A percentile compares a stretch with the other conserved stretches of the same genome.
These are phyloP conservation scores for Fusarium ambrosium DNA, from an alignment of 2,329 filamentous ascomycete species.

Conservation along the genomic window DNA sequence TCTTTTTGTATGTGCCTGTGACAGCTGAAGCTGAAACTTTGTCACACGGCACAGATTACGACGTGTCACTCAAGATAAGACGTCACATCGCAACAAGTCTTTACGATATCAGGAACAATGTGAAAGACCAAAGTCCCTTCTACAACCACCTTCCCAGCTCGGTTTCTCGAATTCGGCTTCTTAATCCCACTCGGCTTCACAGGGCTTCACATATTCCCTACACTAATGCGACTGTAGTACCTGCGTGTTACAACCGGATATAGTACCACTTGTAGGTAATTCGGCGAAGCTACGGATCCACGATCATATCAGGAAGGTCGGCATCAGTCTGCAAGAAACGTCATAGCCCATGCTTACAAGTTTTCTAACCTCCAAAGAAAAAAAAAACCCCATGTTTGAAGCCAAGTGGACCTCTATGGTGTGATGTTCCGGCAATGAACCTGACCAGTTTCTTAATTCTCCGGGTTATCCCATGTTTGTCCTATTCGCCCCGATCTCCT, in stretches of 20 bases:
- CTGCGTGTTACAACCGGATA: not conserved
- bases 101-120: too few relatives aligned
- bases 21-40: not conserved
- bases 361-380: too few relatives aligned
- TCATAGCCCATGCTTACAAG: not conserved
- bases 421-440: conserved; percentile 5
- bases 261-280: conserved; percentile 1
- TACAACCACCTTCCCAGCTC: not conserved
- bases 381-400: not conserved
- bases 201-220: not conserved
- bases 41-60: not conserved
- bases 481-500: conserved; percentile 9
- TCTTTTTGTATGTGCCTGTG: not conserved
- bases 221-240: not conserved
- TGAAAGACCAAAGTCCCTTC: not conserved
- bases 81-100: not conserved
- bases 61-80: not conserved
- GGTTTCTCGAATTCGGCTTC: not conserved
- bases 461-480: not conserved
- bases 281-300: not conserved
- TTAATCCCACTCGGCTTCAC: not conserved
- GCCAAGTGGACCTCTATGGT: not conserved
- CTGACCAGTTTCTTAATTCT: not conserved
- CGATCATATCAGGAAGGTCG: not conserved
- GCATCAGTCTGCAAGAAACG: not conserved